Evolutionary conservation across 2,329 filamentous ascomycete species (phyloP).

Genomic region (Neonectria sp.): DNA sequence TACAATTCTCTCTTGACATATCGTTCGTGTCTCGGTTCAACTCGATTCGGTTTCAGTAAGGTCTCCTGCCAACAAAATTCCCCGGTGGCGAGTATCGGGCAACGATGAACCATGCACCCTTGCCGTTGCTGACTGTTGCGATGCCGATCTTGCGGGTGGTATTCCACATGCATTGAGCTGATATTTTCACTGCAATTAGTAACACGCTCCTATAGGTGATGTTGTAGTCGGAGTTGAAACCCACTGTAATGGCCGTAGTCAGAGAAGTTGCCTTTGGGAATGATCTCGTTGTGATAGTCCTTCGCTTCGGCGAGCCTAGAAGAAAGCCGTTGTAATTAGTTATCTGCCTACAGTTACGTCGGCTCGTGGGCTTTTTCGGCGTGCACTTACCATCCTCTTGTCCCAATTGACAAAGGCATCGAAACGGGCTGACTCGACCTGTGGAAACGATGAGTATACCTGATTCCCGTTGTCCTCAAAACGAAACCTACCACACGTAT

Average conservation of each 20-base stretch:
- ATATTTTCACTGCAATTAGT: neutral
- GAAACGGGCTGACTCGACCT: conserved; percentile 28
- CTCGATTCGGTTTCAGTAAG: conserved; percentile 38
- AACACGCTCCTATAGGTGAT: fast-evolving
- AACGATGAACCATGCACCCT: conserved; percentile 52
- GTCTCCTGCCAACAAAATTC: conserved; percentile 50
- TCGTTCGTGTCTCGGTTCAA: neutral
- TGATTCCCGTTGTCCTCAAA: neutral
- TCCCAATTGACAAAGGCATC: conserved; percentile 33
- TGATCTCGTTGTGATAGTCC: conserved; percentile 38
- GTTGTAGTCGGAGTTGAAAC: neutral
- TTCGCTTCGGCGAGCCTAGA: conserved; percentile 39
- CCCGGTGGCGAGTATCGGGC: conserved; percentile 53
- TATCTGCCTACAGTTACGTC: fast-evolving
- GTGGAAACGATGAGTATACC: neutral
- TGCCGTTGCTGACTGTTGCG: conserved; percentile 44
- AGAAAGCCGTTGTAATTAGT: no score
- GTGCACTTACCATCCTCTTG: conserved; percentile 37
- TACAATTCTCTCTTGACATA: neutral
- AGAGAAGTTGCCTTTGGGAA: conserved; percentile 42
- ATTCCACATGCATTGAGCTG: conserved; percentile 52
- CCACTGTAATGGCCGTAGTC: conserved; percentile 50
- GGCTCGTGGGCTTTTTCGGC: fast-evolving
- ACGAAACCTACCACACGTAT: conserved; percentile 30
- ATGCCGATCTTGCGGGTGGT: conserved; percentile 52